Base-by-base conservation (phyloP, 2,329 filamentous ascomycete species). In the Arachnopeziza araneosa region DNA sequence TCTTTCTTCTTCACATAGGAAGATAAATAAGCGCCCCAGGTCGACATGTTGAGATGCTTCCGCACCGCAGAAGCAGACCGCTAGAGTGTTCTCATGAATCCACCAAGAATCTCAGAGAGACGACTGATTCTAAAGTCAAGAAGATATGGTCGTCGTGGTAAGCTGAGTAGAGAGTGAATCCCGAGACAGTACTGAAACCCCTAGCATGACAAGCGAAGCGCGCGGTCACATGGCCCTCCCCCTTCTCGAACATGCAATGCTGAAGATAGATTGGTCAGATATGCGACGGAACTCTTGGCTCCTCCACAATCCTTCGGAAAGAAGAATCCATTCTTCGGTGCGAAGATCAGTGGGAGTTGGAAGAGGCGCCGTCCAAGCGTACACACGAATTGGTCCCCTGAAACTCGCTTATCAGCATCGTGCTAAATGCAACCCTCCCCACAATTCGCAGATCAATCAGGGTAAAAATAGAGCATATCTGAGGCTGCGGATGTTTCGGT, bases 11-110 rank as follows among this genome's bases (percentile, higher is more conserved):
- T 54, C 10, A 54, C 50, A 19, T 53, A 49, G 14, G 51, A 54
- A 49, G 56, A 23, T 9, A 58, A 49, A 53, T 58, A 58, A 24
- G 56, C 21, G 8, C 56, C 56, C 56, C 56, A 58, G 21, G 50
- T 58, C 14, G 56, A 50, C 56, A 58, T 58, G 12, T 7, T 44
- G 4, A 30, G 26, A 19, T 44, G 5, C 36, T 14, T 44, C 36
- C 17, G 36, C 36, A 44, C 36, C 17, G 36, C 36, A 44, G 12
- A 44, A 19, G 36, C 36, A 14, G 17, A 44, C 17, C 2, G 36
- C 36, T 14, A 44, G 36, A 44, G 36, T 32, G 17, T 44, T 17
- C 36, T 8, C 17, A 44, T 19, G 17, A 44, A 44, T 19, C 17
- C 36, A 44, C 36, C 36, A 44, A 19, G 12, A 44, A 44, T 14